Evolutionary conservation across 441 rosid genomes (phyloP).

Genomic region (Pelargonium exstipulatum): DNA sequence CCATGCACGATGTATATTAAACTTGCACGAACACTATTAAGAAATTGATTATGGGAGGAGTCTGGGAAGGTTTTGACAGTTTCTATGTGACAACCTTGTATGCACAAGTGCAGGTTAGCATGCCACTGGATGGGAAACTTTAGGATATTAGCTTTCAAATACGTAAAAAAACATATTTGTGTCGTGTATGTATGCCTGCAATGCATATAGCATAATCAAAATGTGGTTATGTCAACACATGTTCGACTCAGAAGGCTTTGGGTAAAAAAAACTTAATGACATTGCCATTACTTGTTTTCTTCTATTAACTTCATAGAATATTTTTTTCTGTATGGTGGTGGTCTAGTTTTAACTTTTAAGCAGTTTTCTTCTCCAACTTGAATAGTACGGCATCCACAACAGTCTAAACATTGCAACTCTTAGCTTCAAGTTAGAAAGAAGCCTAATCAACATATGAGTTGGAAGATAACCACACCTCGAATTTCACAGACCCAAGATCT

Average conservation of each 20-base stretch:
- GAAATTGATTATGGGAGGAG: neutral
- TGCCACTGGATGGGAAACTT: no score
- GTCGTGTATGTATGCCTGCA: no score
- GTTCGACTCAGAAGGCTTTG: neutral
- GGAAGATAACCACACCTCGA: constrained; percentile 57
- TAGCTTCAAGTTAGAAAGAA: constrained; percentile 1
- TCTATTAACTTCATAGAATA: neutral
- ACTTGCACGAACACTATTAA: neutral
- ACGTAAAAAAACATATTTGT: no score
- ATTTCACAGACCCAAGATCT: constrained; percentile 86
- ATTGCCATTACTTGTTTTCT: neutral
- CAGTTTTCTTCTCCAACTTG: no score
- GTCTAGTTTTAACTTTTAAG: neutral
- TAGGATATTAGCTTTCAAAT: neutral
- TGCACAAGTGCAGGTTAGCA: no score
- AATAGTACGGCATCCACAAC: no score
- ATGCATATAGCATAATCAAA: neutral
- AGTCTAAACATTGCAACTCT: neutral
- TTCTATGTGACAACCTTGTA: no score
- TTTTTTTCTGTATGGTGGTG: neutral
- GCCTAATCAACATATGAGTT: neutral
- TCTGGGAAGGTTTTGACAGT: neutral
- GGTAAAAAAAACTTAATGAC: no score
- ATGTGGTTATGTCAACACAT: neutral
- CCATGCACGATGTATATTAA: neutral